These are phyloP conservation scores for Fusarium dlaminii DNA, from an alignment of 2,329 filamentous ascomycete genomes.

Conservation along the genomic window DNA sequence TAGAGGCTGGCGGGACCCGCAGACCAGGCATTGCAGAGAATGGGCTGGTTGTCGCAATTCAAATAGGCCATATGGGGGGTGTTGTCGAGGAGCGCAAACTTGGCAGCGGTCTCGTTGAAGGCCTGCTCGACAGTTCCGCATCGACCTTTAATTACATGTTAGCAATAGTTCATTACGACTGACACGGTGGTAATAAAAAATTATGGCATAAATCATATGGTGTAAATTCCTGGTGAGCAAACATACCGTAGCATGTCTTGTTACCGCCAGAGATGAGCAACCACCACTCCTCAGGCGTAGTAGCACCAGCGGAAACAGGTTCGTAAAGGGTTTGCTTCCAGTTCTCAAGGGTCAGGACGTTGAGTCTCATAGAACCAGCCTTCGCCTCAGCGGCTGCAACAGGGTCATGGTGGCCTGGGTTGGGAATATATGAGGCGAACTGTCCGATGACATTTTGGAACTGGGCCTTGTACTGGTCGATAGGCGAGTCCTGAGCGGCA, in stretches of 20 bases:
- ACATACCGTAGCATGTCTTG: conserved; percentile 76
- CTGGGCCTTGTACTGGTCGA: conserved; percentile 69
- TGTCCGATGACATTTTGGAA: conserved; percentile 72
- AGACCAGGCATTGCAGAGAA: conserved; percentile 80
- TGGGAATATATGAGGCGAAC: conserved; percentile 62
- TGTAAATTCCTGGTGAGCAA: background rate
- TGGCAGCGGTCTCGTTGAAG: conserved; percentile 71
- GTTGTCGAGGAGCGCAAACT: conserved; percentile 69
- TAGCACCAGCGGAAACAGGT: conserved; percentile 66
- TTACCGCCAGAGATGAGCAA: conserved; percentile 79
- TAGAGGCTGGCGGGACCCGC: conserved; percentile 71
- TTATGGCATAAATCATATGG: background rate
- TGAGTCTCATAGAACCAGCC: conserved; percentile 55
- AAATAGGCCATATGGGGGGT: conserved; percentile 74
- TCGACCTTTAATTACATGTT: conserved; percentile 58
- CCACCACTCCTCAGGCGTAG: conserved; percentile 79
- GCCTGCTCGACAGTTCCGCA: conserved; percentile 72
- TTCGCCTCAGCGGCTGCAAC: conserved; percentile 55
- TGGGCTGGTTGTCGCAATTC: conserved; percentile 78
- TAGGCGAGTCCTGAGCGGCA: conserved; percentile 61
- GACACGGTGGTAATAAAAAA: background rate
- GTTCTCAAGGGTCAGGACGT: conserved; percentile 70
- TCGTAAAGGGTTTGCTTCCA: conserved; percentile 75
- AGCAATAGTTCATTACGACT: conserved; percentile 17
- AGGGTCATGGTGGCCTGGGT: conserved; percentile 54